phyloP scores from a whole-genome alignment of 23 red algal genomes.

The Gracilaria caudata region DNA sequence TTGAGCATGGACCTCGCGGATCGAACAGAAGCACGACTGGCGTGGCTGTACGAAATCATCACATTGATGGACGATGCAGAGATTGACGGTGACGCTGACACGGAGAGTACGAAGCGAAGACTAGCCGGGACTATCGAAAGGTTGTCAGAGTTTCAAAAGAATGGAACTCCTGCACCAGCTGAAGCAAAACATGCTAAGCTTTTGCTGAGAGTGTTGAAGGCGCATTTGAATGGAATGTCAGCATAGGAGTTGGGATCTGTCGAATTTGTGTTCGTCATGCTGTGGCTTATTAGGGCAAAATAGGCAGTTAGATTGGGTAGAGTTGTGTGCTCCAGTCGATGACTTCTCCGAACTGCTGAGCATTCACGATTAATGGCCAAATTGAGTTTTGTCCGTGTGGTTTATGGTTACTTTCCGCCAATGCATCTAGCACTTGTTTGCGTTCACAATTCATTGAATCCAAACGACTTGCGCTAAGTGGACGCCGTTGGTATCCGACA shows the following conservation, averaged over 20 bases:
- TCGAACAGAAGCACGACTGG: constrained; percentile 53
- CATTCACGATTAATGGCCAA: too few relatives aligned
- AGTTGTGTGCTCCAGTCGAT: too few relatives aligned
- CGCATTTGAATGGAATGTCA: constrained; percentile 43
- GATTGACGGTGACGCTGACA: neutral
- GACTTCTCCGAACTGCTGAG: too few relatives aligned
- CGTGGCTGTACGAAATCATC: constrained; percentile 67
- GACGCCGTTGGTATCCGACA: too few relatives aligned
- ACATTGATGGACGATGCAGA: constrained; percentile 67
- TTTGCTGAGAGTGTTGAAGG: constrained; percentile 53
- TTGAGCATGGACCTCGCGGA: constrained; percentile 64
- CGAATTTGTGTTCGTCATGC: too few relatives aligned
- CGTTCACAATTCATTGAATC: too few relatives aligned
- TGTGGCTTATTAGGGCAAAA: too few relatives aligned
- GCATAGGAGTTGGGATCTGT: neutral
- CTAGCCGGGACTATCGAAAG: constrained; percentile 26
- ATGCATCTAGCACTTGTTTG: too few relatives aligned
- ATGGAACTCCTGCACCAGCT: constrained; percentile 2
- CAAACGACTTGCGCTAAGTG: too few relatives aligned
- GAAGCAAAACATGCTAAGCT: constrained; percentile 68
- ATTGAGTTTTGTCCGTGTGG: too few relatives aligned
- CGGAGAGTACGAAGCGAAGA: constrained; percentile 14
- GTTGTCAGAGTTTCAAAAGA: constrained; percentile 57
- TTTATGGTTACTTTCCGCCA: too few relatives aligned
- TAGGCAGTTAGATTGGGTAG: too few relatives aligned